Evolutionary conservation across 2,329 filamentous ascomycete species (phyloP).

Genomic region (Phialophora macrospora): DNA sequence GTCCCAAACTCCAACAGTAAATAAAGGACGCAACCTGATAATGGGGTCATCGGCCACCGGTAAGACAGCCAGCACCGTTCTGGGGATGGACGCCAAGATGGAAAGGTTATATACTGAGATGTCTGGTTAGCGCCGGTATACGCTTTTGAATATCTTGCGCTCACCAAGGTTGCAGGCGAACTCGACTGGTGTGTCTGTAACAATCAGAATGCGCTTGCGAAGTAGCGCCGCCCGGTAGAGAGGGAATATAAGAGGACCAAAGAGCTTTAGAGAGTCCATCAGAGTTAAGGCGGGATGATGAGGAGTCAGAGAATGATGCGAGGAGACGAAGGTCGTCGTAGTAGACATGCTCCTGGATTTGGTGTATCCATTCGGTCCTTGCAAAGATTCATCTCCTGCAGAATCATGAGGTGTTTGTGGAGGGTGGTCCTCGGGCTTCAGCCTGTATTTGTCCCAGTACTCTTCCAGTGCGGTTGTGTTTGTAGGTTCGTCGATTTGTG

Average conservation of each 20-base stretch:
- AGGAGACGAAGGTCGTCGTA: conserved; percentile 48
- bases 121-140: conserved; percentile 10
- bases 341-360: conserved; percentile 50
- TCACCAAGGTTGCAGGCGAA: conserved; percentile 86
- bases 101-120: conserved; percentile 85
- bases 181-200: conserved; percentile 84
- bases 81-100: conserved; percentile 85
- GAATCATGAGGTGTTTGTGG: conserved; percentile 50
- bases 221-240: conserved; percentile 85
- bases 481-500: conserved; percentile 67
- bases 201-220: conserved; percentile 84
- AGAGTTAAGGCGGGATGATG: conserved; percentile 89
- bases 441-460: conserved; percentile 74
- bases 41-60: conserved; percentile 65
- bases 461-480: conserved; percentile 69
- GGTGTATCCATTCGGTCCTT: conserved; percentile 41
- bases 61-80: conserved; percentile 72
- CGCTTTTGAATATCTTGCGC: conserved; percentile 36
- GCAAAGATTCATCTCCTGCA: not conserved
- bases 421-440: conserved; percentile 44
- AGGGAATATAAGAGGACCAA: conserved; percentile 90
- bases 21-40: conserved; percentile 76
- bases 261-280: conserved; percentile 74
- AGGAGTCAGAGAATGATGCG: conserved; percentile 67
- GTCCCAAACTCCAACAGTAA: conserved; percentile 90